These are phyloP conservation scores for Pseudocercospora cruenta DNA, from an alignment of 2,329 filamentous ascomycete species.

Conservation along the genomic window DNA sequence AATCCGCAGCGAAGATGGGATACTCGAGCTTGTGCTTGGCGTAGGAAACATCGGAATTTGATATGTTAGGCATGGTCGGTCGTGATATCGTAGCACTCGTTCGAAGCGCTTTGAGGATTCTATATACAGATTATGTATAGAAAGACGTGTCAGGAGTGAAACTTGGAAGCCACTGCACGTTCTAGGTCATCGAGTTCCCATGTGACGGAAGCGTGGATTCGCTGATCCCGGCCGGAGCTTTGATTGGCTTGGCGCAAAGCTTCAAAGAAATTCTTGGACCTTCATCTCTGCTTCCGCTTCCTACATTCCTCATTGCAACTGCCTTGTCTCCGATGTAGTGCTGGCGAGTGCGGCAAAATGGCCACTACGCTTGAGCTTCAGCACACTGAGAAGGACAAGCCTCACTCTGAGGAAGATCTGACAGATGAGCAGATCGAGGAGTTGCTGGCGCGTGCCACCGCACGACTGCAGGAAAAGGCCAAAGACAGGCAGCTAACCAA, in stretches of 20 bases:
- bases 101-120: neutral
- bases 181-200: neutral
- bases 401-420: slow-evolving; percentile 44
- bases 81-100: neutral
- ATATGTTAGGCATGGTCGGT: slow-evolving; percentile 17
- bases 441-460: slow-evolving; percentile 66
- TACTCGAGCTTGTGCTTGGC: slow-evolving; percentile 74
- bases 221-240: neutral
- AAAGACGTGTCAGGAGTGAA: neutral
- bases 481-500: slow-evolving; percentile 31
- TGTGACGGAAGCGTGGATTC: neutral
- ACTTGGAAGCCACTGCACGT: neutral
- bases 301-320: neutral
- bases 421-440: slow-evolving; percentile 66
- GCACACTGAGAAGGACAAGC: neutral
- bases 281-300: neutral
- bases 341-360: slow-evolving; percentile 6
- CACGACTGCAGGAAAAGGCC: slow-evolving; percentile 55
- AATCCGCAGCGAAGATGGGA: slow-evolving; percentile 85
- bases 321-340: slow-evolving; percentile 1
- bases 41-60: slow-evolving; percentile 41
- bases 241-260: neutral
- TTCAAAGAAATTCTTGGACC: slow-evolving; percentile 1
- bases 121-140: neutral
- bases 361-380: slow-evolving; percentile 1